phyloP scores from a whole-genome alignment of 1,284 basidiomycete species.

The Cutaneotrichosporon sp. region DNA sequence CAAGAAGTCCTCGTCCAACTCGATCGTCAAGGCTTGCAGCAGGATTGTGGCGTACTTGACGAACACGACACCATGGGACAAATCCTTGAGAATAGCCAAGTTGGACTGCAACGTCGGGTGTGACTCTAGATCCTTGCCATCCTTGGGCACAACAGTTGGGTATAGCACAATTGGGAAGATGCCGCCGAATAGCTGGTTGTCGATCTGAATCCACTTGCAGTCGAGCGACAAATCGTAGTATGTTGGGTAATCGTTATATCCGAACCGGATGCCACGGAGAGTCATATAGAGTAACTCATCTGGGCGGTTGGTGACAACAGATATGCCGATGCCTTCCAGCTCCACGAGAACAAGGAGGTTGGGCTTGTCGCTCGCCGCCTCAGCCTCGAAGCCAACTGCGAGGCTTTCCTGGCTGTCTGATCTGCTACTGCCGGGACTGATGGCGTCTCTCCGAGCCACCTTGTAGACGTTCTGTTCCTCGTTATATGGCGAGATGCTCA shows the following conservation, averaged over 20 bases:
- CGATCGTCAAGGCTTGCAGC: constrained; percentile 89
- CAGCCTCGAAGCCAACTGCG: constrained; percentile 72
- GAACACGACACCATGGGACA: constrained; percentile 83
- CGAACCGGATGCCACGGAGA: constrained; percentile 72
- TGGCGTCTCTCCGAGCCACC: constrained; percentile 53
- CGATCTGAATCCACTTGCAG: constrained; percentile 88
- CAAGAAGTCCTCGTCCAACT: constrained; percentile 94
- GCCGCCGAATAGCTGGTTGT: constrained; percentile 96
- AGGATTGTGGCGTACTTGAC: constrained; percentile 96
- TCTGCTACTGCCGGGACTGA: neutral
- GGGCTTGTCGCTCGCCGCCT: constrained; percentile 66
- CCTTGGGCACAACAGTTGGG: constrained; percentile 83
- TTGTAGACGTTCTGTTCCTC: constrained; percentile 86
- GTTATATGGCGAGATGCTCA: constrained; percentile 83
- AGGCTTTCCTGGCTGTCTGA: constrained; percentile 23
- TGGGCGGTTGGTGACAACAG: constrained; percentile 81
- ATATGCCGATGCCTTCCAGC: constrained; percentile 87
- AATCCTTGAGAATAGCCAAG: constrained; percentile 72
- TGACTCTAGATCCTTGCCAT: constrained; percentile 70
- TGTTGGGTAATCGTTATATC: constrained; percentile 75
- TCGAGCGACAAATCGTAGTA: constrained; percentile 77
- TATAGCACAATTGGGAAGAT: constrained; percentile 94
- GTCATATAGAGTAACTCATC: constrained; percentile 88
- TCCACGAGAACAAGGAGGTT: constrained; percentile 68
- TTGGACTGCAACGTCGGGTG: constrained; percentile 88